Conservation (phyloP, 768 basidiomycete genomes). For the Vishniacozyma victoriae region DNA sequence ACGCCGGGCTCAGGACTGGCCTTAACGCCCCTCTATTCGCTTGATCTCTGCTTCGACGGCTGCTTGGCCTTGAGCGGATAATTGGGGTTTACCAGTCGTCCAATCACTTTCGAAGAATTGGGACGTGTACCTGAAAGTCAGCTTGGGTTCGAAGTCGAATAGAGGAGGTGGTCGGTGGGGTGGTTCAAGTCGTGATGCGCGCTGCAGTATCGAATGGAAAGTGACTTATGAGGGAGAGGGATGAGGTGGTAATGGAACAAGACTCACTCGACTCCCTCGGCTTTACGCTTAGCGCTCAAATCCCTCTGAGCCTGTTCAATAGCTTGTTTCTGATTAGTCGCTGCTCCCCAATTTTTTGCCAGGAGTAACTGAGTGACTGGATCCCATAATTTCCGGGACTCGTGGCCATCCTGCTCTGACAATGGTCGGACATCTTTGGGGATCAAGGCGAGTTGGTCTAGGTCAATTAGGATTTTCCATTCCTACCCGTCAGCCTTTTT, state of each 20-base stretch:
- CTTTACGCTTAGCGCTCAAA: constrained; percentile 77
- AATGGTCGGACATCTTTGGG: constrained; percentile 83
- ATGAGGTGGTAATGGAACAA: neutral
- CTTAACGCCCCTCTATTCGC: no score
- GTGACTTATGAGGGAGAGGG: neutral
- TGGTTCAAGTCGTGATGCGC: neutral
- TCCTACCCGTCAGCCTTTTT: constrained; percentile 48
- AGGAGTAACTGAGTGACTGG: constrained; percentile 61
- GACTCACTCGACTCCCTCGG: constrained; percentile 69
- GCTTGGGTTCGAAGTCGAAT: neutral
- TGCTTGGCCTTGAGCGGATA: constrained; percentile 64
- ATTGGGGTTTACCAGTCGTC: constrained; percentile 59
- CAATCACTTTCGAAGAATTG: constrained; percentile 68
- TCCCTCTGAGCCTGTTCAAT: constrained; percentile 93
- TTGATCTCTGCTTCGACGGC: constrained; percentile 67
- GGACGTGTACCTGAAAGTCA: constrained; percentile 58
- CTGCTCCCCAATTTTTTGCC: constrained; percentile 81
- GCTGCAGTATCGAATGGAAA: neutral
- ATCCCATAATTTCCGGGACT: constrained; percentile 85
- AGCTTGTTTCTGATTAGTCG: constrained; percentile 79
- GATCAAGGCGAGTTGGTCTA: constrained; percentile 62
- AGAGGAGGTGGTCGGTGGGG: neutral
- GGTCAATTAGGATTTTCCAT: constrained; percentile 66
- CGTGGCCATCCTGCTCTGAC: constrained; percentile 66
- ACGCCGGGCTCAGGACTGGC: no score